These are phyloP conservation scores for Malus hybrid DNA, from an alignment of 331 rosid species.

Conservation along the genomic window DNA sequence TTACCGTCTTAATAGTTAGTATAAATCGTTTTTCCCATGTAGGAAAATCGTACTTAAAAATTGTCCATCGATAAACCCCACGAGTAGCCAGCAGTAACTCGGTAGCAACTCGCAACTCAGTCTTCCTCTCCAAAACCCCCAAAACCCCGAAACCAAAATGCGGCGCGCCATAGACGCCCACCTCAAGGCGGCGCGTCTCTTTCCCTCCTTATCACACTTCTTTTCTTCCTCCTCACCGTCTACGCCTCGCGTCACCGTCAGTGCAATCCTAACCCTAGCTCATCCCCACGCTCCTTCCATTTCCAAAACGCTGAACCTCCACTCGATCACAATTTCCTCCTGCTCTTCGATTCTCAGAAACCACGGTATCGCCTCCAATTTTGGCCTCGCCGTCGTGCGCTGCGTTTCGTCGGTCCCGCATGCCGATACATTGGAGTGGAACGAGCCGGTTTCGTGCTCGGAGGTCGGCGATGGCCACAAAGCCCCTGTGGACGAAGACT, in stretches of 20 bases:
- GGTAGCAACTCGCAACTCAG: background rate
- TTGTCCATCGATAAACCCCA: background rate
- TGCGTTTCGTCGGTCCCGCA: constrained; percentile 46
- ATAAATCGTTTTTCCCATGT: background rate
- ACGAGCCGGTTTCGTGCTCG: constrained; percentile 61
- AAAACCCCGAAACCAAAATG: constrained; percentile 14
- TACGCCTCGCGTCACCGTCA: constrained; percentile 9
- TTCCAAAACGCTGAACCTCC: constrained; percentile 17
- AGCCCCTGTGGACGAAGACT: constrained; percentile 33
- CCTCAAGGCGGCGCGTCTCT: constrained; percentile 24
- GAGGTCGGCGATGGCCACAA: constrained; percentile 37
- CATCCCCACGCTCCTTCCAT: background rate
- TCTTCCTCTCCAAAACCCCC: background rate
- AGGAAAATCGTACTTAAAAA: background rate
- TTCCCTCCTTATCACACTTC: constrained; percentile 9
- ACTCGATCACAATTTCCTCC: background rate
- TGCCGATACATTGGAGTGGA: constrained; percentile 49
- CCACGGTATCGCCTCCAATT: constrained; percentile 2
- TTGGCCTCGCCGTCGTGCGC: constrained; percentile 21
- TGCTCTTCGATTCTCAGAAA: background rate
- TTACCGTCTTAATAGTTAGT: no score
- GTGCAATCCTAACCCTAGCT: constrained; percentile 5
- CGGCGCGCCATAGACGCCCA: constrained; percentile 46
- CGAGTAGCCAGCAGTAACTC: background rate
- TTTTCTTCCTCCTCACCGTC: constrained; percentile 23